These are phyloP conservation scores for Geotrichum cucujoidarum DNA, from an alignment of 1,139 yeast genomes.

Conservation along the genomic window DNA sequence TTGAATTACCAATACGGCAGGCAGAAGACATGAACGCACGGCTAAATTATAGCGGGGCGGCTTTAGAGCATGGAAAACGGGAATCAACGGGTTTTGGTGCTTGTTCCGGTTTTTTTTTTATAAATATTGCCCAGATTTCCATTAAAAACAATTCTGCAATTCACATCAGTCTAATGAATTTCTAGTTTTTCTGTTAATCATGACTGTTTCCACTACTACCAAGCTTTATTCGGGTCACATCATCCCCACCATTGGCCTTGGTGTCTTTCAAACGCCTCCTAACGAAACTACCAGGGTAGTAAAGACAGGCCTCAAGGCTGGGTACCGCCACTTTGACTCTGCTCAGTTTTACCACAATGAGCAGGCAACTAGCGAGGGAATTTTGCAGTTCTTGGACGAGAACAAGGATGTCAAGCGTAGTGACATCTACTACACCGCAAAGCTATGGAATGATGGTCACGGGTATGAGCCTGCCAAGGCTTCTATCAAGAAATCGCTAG, in stretches of 20 bases:
- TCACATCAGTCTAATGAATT: too few relatives aligned
- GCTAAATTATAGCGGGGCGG: too few relatives aligned
- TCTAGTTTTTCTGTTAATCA: too few relatives aligned
- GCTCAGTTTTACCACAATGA: slow-evolving; percentile 59
- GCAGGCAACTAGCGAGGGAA: slow-evolving; percentile 47
- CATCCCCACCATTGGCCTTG: slow-evolving; percentile 57
- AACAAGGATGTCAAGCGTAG: slow-evolving; percentile 30
- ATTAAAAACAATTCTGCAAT: too few relatives aligned
- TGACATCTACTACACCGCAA: slow-evolving; percentile 70
- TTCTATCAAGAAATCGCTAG: slow-evolving; percentile 49
- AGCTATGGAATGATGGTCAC: slow-evolving; percentile 54
- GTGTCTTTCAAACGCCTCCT: slow-evolving; percentile 49
- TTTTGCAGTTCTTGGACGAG: slow-evolving; percentile 42
- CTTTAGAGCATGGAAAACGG: too few relatives aligned
- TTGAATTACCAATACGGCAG: too few relatives aligned
- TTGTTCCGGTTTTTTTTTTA: too few relatives aligned
- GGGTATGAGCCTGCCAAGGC: slow-evolving; percentile 53
- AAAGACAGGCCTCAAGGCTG: slow-evolving; percentile 50
- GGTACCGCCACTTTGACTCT: slow-evolving; percentile 67
- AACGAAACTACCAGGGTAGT: slow-evolving; percentile 43
- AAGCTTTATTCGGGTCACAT: slow-evolving; percentile 41
- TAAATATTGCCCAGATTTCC: too few relatives aligned
- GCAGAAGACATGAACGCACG: too few relatives aligned
- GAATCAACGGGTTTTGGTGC: too few relatives aligned
- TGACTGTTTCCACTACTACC: not conserved